Percentiles rank a stretch among this genome's conserved stretches.
Evolutionary conservation across 2,329 filamentous ascomycete species (phyloP).

Genomic region (Aspergillus hortae): DNA sequence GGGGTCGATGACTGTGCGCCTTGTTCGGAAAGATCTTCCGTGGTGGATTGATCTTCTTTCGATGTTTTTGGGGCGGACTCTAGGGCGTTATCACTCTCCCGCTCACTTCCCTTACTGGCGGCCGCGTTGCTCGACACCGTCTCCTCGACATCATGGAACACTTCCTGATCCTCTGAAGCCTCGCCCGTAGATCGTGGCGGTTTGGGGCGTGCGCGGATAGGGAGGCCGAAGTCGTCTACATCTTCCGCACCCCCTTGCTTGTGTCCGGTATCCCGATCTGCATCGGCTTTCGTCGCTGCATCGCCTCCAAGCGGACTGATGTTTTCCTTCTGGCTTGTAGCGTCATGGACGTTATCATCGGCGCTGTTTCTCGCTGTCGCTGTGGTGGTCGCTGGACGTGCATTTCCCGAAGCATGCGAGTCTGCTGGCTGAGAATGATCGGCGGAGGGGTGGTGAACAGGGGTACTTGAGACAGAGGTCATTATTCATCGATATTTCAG

Average conservation of each 20-base stretch:
- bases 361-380: conserved; percentile 6
- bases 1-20: not conserved
- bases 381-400: conserved; percentile 8
- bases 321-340: conserved; percentile 14
- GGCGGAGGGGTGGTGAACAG: conserved; percentile 20
- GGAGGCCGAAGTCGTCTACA: conserved; percentile 39
- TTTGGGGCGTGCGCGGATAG: conserved; percentile 27
- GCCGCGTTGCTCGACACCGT: not conserved
- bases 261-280: conserved; percentile 5
- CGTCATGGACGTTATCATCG: conserved; percentile 4
- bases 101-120: not conserved
- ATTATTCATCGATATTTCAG: conserved; percentile 25
- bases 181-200: conserved; percentile 14
- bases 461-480: conserved; percentile 26
- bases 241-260: conserved; percentile 16
- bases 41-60: no score
- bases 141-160: conserved; percentile 20
- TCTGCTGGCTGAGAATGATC: conserved; percentile 8
- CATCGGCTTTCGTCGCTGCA: conserved; percentile 3
- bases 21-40: no score
- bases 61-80: not conserved
- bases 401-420: conserved; percentile 9
- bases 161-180: conserved; percentile 13
- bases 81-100: not conserved
- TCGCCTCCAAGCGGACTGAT: conserved; percentile 7